A percentile compares a stretch with the other conserved stretches of the same genome.
phyloP scores from a whole-genome alignment of 108 stramenopile genomes.

The Chaetoceros muelleri region DNA sequence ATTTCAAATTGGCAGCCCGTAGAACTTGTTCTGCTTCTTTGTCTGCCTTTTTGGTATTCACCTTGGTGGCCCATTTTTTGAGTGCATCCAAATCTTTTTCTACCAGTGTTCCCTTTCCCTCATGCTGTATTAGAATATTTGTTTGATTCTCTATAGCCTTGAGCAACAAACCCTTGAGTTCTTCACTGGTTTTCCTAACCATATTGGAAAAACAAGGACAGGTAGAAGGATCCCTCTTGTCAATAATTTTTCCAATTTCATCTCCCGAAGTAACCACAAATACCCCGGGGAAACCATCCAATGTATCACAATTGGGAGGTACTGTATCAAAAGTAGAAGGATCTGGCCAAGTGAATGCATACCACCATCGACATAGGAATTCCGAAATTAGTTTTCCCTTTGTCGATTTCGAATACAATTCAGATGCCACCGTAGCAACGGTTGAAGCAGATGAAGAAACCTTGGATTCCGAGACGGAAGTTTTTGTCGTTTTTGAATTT shows the following conservation, averaged over 20 bases:
- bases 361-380: slow-evolving; percentile 93
- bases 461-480: slow-evolving; percentile 9
- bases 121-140: slow-evolving; percentile 40
- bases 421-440: slow-evolving; percentile 35
- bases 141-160: slow-evolving; percentile 62
- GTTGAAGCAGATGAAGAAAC: slow-evolving; percentile 32
- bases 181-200: slow-evolving; percentile 46
- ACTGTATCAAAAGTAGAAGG: slow-evolving; percentile 27
- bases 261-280: slow-evolving; percentile 74
- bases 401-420: slow-evolving; percentile 20
- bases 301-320: slow-evolving; percentile 73
- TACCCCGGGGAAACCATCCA: slow-evolving; percentile 93
- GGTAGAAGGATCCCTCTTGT: slow-evolving; percentile 41
- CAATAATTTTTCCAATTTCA: slow-evolving; percentile 64
- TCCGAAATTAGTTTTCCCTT: slow-evolving; percentile 86
- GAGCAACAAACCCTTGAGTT: slow-evolving; percentile 53
- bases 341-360: slow-evolving; percentile 85
- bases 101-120: slow-evolving; percentile 52
- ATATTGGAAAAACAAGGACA: slow-evolving; percentile 64
- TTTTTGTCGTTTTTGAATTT: slow-evolving; percentile 6
- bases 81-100: slow-evolving; percentile 64
- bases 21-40: slow-evolving; percentile 75
- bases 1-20: slow-evolving; percentile 30
- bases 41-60: slow-evolving; percentile 69
- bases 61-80: slow-evolving; percentile 66